Percentiles rank a stretch among this genome's conserved stretches.
Evolutionary conservation across 768 basidiomycete genomes (phyloP).

Genomic region (Calocybe indica): DNA sequence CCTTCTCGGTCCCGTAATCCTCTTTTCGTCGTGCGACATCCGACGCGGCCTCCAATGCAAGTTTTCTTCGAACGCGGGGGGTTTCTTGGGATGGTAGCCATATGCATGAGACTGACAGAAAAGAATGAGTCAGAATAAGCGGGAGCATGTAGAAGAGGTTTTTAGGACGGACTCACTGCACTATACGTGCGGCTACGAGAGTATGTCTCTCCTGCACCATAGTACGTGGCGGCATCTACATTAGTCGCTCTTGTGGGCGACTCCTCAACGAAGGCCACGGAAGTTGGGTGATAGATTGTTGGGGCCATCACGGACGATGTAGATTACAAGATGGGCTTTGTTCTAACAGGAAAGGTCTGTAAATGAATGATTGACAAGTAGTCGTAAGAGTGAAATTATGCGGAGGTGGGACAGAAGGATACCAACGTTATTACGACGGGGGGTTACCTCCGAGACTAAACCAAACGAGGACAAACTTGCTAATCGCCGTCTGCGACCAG

Average conservation of each 20-base stretch:
- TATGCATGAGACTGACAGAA: conserved; percentile 57
- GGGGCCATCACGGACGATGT: conserved; percentile 50
- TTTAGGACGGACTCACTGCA: conserved; percentile 46
- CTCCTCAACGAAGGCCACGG: conserved; percentile 65
- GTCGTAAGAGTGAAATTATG: neutral
- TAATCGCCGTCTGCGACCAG: no score
- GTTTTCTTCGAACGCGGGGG: conserved; percentile 74
- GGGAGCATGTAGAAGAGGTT: neutral
- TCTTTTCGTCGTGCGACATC: conserved; percentile 92
- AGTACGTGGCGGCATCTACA: conserved; percentile 75
- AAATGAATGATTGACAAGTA: neutral
- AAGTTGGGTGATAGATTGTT: conserved; percentile 54
- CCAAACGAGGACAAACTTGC: no score
- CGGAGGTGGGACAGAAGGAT: neutral
- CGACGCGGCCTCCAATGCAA: conserved; percentile 67
- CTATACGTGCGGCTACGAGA: conserved; percentile 87
- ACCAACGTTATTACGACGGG: no score
- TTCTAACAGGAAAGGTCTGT: neutral
- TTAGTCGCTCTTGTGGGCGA: conserved; percentile 40
- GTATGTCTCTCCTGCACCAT: conserved; percentile 73
- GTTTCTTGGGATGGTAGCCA: conserved; percentile 64
- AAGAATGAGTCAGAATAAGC: conserved; percentile 2
- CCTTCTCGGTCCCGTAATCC: conserved; percentile 70
- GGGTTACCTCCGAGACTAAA: no score
- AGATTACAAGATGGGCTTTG: neutral